These are phyloP conservation scores for Hanseniaspora valbyensis DNA, from an alignment of 805 yeast genomes.

Conservation along the genomic window DNA sequence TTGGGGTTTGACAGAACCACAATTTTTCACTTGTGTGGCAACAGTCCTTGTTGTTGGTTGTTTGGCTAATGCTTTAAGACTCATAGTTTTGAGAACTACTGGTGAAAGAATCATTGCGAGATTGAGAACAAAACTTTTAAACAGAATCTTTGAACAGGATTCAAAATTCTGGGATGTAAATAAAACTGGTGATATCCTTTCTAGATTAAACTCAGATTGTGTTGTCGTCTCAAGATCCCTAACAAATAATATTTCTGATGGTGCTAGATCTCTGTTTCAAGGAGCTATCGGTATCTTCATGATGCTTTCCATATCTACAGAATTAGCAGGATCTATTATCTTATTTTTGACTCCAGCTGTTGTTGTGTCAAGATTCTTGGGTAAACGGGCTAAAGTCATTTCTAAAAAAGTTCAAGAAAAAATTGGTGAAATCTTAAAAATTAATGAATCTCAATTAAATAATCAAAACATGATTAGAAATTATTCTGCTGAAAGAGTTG, in stretches of 20 bases:
- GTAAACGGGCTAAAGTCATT: constrained; percentile 60
- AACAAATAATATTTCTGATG: constrained; percentile 84
- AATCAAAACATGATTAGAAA: constrained; percentile 82
- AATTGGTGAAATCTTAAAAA: constrained; percentile 76
- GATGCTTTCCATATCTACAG: constrained; percentile 82
- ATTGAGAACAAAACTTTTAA: constrained; percentile 63
- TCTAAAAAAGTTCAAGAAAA: constrained; percentile 73
- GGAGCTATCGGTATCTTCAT: constrained; percentile 79
- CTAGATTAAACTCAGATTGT: constrained; percentile 79
- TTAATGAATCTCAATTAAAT: constrained; percentile 80
- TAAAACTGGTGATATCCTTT: constrained; percentile 83
- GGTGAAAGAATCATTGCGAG: constrained; percentile 86
- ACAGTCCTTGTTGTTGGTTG: constrained; percentile 64
- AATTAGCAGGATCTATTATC: constrained; percentile 71
- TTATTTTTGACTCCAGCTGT: constrained; percentile 75
- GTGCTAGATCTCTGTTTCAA: constrained; percentile 70
- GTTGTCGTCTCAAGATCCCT: constrained; percentile 76
- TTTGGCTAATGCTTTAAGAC: constrained; percentile 67
- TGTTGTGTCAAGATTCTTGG: constrained; percentile 69
- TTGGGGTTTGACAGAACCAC: constrained; percentile 50
- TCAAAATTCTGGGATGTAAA: constrained; percentile 82
- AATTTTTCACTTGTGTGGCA: constrained; percentile 53
- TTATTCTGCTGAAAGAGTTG: constrained; percentile 73
- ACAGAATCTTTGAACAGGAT: constrained; percentile 71
- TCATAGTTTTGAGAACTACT: constrained; percentile 59